Evolutionary conservation across 306 rosid genomes (phyloP).

Genomic region (Purshia tridentata): DNA sequence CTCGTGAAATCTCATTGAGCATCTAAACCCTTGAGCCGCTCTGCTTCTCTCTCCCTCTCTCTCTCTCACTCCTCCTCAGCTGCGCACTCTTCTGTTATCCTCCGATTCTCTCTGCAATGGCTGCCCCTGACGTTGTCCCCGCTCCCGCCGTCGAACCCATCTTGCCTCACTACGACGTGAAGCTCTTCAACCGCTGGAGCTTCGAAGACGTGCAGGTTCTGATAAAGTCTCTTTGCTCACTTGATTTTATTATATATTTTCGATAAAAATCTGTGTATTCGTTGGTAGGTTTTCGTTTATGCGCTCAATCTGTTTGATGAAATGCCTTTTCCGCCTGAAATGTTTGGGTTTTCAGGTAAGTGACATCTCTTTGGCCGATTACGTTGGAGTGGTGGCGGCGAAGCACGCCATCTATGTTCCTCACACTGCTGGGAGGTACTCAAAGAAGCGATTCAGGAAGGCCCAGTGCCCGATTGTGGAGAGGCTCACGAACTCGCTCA

Average conservation of each 20-base stretch:
- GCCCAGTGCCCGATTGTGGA: constrained; percentile 18
- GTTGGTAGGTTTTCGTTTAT: no score
- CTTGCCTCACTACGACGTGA: constrained; percentile 11
- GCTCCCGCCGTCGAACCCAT: neutral
- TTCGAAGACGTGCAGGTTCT: constrained; percentile 13
- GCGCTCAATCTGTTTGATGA: neutral
- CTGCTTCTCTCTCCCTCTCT: neutral
- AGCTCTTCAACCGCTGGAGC: constrained; percentile 22
- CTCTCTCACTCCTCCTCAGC: neutral
- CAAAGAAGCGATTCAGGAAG: constrained; percentile 21
- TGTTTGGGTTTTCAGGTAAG: neutral
- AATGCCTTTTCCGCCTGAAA: neutral
- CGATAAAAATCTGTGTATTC: no score
- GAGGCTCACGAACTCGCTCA: constrained; percentile 22
- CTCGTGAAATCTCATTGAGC: neutral
- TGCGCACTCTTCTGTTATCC: neutral
- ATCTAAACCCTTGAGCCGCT: neutral
- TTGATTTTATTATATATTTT: no score
- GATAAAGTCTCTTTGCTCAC: neutral
- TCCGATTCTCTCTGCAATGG: neutral
- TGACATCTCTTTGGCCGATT: constrained; percentile 12
- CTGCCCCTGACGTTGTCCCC: neutral
- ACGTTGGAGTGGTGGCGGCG: neutral
- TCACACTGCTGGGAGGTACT: constrained; percentile 20
- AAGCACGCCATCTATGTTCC: constrained; percentile 24